A percentile compares a stretch with the other conserved stretches of the same genome.
These are phyloP conservation scores for Thelonectria olida DNA, from an alignment of 2,329 filamentous ascomycete species.

Conservation along the genomic window DNA sequence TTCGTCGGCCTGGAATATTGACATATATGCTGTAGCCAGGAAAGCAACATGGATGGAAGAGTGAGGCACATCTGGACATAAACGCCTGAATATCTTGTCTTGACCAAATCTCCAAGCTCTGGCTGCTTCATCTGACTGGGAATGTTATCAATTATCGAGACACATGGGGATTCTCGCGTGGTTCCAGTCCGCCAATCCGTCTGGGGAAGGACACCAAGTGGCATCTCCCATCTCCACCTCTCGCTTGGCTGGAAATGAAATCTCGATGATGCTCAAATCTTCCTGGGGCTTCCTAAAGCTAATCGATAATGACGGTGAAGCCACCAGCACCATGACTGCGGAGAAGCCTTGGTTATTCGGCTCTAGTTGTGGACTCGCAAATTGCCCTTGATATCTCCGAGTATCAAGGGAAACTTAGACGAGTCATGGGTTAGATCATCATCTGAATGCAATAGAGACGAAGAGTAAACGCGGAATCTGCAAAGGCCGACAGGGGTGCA, in stretches of 20 bases:
- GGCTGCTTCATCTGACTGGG: not conserved
- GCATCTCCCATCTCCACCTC: not conserved
- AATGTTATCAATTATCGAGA: too few species aligned
- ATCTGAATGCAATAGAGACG: not conserved
- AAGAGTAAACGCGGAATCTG: not conserved
- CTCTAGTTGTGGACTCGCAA: not conserved
- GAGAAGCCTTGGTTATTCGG: not conserved
- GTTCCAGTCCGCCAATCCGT: not conserved
- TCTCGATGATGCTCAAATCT: not conserved
- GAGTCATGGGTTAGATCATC: not conserved
- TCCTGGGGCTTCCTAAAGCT: not conserved
- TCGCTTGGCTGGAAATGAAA: not conserved
- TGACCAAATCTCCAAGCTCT: not conserved
- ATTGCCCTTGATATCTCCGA: not conserved
- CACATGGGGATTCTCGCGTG: too few species aligned
- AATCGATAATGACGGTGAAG: not conserved
- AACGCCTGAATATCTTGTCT: not conserved
- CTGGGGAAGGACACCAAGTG: not conserved
- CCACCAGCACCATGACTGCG: not conserved
- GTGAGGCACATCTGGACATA: not conserved
- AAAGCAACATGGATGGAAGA: too few species aligned
- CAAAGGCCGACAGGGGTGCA: not conserved
- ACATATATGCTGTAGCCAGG: too few species aligned
- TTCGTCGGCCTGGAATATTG: too few species aligned
- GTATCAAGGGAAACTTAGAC: not conserved